phyloP scores from a whole-genome alignment of 73 alveolate genomes.

The Uronychia setigera region DNA sequence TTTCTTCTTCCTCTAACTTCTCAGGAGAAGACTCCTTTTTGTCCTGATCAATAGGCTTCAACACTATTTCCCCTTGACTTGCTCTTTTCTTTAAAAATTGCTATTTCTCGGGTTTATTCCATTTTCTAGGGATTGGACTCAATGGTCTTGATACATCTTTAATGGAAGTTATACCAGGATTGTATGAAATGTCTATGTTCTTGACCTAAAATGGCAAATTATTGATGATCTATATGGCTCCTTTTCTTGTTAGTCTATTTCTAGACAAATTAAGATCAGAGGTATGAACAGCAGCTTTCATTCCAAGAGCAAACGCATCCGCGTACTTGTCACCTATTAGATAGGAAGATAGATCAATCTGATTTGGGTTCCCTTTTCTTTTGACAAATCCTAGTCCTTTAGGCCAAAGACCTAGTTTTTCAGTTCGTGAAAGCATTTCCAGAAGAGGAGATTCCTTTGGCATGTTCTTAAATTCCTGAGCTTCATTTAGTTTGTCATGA shows the following conservation, averaged over 20 bases:
- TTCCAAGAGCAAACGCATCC: conserved; percentile 15
- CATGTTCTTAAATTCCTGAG: not conserved
- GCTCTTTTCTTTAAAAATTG: not conserved
- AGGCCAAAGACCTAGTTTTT: conserved; percentile 23
- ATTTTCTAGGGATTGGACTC: not conserved
- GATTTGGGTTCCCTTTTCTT: conserved; percentile 43
- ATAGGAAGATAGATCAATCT: conserved; percentile 24
- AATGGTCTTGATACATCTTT: not conserved
- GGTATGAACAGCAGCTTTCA: not conserved
- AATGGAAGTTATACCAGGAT: conserved; percentile 2
- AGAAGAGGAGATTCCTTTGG: conserved; percentile 43
- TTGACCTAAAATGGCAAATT: not conserved
- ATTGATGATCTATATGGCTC: not conserved
- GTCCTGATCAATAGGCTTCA: not conserved
- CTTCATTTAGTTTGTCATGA: conserved; percentile 2
- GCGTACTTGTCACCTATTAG: conserved; percentile 23
- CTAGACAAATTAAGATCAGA: not conserved
- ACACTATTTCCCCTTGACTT: not conserved
- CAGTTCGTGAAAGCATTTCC: conserved; percentile 19
- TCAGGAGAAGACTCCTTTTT: not conserved
- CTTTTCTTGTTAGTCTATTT: conserved; percentile 5
- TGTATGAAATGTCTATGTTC: conserved; percentile 12
- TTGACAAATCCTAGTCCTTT: conserved; percentile 58
- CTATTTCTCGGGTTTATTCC: conserved; percentile 1
- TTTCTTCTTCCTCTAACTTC: conserved; percentile 7